Percentiles rank a stretch among this genome's conserved stretches.
Evolutionary conservation across 2,329 filamentous ascomycete genomes (phyloP).

Genomic region (Alternaria ventricosa): DNA sequence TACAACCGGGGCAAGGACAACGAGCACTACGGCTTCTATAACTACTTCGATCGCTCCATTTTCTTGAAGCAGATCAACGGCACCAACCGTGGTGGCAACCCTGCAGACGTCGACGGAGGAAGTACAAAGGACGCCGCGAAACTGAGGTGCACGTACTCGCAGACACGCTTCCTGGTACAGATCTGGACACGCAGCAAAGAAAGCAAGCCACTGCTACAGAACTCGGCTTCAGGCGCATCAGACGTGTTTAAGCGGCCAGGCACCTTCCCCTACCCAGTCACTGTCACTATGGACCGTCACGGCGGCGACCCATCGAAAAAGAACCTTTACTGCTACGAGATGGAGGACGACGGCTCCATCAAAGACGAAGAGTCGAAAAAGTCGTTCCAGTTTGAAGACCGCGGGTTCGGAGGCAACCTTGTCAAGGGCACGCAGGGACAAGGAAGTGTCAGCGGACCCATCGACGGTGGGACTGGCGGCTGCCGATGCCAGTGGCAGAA

Average conservation of each 20-base stretch:
- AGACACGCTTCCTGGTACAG: slow-evolving; percentile 67
- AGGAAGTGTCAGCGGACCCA: slow-evolving; percentile 50
- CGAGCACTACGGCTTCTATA: slow-evolving; percentile 95
- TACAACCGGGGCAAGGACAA: slow-evolving; percentile 80
- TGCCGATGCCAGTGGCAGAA: slow-evolving; percentile 68
- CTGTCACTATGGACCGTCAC: slow-evolving; percentile 66
- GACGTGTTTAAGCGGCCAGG: slow-evolving; percentile 59
- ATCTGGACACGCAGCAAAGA: slow-evolving; percentile 64
- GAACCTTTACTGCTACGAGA: slow-evolving; percentile 65
- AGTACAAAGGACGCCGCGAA: slow-evolving; percentile 54
- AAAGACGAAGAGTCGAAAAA: slow-evolving; percentile 45
- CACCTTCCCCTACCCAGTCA: slow-evolving; percentile 67
- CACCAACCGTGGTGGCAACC: slow-evolving; percentile 46
- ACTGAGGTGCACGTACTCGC: slow-evolving; percentile 63
- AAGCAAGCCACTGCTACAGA: slow-evolving; percentile 44
- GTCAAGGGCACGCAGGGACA: slow-evolving; percentile 59
- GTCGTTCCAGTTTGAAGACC: slow-evolving; percentile 60
- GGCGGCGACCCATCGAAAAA: slow-evolving; percentile 62
- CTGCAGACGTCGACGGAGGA: slow-evolving; percentile 60
- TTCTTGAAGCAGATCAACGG: slow-evolving; percentile 73
- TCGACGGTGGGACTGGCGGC: slow-evolving; percentile 66
- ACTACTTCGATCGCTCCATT: slow-evolving; percentile 85
- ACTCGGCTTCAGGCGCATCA: slow-evolving; percentile 40
- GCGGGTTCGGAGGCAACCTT: slow-evolving; percentile 58
- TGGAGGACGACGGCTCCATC: slow-evolving; percentile 58